Percentiles rank a stretch among this genome's conserved stretches.
These are phyloP conservation scores for Afroboletus lepidellus DNA, from an alignment of 1,284 basidiomycete genomes.

Conservation along the genomic window DNA sequence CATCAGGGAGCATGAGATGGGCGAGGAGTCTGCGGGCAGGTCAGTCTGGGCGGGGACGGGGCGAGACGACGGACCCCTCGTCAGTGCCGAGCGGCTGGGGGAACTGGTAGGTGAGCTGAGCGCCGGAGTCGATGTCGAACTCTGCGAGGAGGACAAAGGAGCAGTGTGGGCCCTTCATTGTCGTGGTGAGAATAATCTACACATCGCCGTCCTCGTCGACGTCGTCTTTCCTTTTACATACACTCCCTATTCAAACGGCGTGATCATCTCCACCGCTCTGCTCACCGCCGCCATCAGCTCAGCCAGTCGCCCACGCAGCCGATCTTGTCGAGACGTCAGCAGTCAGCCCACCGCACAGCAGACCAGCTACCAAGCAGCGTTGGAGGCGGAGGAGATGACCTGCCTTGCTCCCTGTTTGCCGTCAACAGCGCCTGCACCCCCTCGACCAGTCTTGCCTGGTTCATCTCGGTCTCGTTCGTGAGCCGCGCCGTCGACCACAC, in stretches of 20 bases:
- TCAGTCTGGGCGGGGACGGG: conserved; percentile 1
- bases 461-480: conserved; percentile 15
- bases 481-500: conserved; percentile 31
- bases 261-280: conserved; percentile 28
- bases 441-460: conserved; percentile 16
- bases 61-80: conserved; percentile 68
- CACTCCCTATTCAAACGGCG: conserved; percentile 15
- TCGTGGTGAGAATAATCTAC: neutral
- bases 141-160: conserved; percentile 93
- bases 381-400: conserved; percentile 27
- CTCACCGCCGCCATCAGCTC: conserved; percentile 30
- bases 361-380: conserved; percentile 24
- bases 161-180: conserved; percentile 63
- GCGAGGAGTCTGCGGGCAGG: conserved; percentile 73
- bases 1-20: conserved; percentile 98
- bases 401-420: conserved; percentile 41
- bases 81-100: conserved; percentile 89
- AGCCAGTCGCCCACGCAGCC: conserved; percentile 19
- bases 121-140: conserved; percentile 92
- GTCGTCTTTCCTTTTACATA: conserved; percentile 31
- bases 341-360: neutral
- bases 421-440: conserved; percentile 26
- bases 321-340: conserved; percentile 25
- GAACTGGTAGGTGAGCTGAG: conserved; percentile 90
- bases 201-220: neutral